phyloP scores from a whole-genome alignment of 2,329 filamentous ascomycete species.

The Xylariaceae sp. region DNA sequence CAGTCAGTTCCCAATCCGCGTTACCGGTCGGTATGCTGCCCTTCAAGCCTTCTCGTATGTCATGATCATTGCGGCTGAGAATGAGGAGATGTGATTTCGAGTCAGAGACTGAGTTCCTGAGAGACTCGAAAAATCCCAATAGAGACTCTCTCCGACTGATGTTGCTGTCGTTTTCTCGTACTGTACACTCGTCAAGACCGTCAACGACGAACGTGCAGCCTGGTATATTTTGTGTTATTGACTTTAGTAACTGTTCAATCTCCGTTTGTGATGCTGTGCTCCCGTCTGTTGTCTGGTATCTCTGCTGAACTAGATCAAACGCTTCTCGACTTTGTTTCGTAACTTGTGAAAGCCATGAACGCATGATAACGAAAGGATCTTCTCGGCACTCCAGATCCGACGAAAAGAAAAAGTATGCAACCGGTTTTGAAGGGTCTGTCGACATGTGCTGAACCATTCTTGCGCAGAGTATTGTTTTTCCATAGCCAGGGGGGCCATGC shows the following conservation, averaged over 20 bases:
- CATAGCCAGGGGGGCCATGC: slow-evolving; percentile 30
- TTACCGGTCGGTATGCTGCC: too few relatives aligned
- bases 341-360: slow-evolving; percentile 32
- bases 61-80: slow-evolving; percentile 26
- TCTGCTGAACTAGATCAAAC: slow-evolving; percentile 14
- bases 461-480: slow-evolving; percentile 34
- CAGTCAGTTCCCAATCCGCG: background rate
- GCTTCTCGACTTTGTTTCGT: slow-evolving; percentile 4
- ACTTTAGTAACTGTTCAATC: slow-evolving; percentile 20
- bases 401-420: slow-evolving; percentile 34
- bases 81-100: slow-evolving; percentile 24
- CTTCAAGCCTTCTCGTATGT: slow-evolving; percentile 22
- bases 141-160: background rate
- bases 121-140: slow-evolving; percentile 18
- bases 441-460: slow-evolving; percentile 27
- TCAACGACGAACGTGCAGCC: slow-evolving; percentile 28
- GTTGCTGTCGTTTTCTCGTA: background rate
- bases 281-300: background rate
- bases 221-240: slow-evolving; percentile 13
- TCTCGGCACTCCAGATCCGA: slow-evolving; percentile 25
- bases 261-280: slow-evolving; percentile 15
- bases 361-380: slow-evolving; percentile 26
- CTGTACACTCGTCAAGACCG: slow-evolving; percentile 34
- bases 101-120: slow-evolving; percentile 2
- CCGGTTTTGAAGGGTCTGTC: rapidly evolving